phyloP scores from a whole-genome alignment of 306 rosid species.

The Castanea mollissima region DNA sequence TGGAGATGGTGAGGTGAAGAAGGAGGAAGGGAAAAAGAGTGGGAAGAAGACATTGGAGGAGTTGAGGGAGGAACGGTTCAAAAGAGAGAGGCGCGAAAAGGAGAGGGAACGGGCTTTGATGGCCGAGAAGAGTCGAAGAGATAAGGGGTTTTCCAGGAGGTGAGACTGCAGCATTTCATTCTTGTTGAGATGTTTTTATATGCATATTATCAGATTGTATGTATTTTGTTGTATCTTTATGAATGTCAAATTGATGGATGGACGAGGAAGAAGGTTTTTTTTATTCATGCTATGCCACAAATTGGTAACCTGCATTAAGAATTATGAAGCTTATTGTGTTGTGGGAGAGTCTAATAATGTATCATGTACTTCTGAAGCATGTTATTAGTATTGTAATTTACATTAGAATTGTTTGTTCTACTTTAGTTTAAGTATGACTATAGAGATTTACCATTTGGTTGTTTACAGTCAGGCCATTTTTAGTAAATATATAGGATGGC shows the following conservation, averaged over 20 bases:
- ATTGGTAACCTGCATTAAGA: background rate
- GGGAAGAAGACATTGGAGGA: slow-evolving; percentile 76
- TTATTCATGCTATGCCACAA: background rate
- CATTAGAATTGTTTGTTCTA: background rate
- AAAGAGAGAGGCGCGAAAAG: slow-evolving; percentile 78
- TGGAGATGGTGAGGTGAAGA: slow-evolving; percentile 18
- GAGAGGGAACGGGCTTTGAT: slow-evolving; percentile 66
- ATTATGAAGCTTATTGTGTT: background rate
- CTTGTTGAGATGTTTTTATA: background rate
- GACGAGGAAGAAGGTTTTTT: background rate
- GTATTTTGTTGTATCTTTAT: background rate
- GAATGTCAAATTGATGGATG: background rate
- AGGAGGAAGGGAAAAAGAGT: slow-evolving; percentile 43
- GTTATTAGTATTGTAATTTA: background rate
- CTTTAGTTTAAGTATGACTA: background rate
- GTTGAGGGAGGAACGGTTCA: slow-evolving; percentile 72
- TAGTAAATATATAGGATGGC: too few species aligned
- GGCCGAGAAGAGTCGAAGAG: slow-evolving; percentile 29
- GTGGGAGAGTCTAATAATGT: background rate
- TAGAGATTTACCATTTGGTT: background rate
- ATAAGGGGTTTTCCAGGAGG: slow-evolving; percentile 45
- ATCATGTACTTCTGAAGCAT: too few species aligned
- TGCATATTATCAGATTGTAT: background rate
- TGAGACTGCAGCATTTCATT: slow-evolving; percentile 20
- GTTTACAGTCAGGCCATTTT: background rate